phyloP scores from a whole-genome alignment of 768 basidiomycete genomes.

The Dioszegia hungarica region DNA sequence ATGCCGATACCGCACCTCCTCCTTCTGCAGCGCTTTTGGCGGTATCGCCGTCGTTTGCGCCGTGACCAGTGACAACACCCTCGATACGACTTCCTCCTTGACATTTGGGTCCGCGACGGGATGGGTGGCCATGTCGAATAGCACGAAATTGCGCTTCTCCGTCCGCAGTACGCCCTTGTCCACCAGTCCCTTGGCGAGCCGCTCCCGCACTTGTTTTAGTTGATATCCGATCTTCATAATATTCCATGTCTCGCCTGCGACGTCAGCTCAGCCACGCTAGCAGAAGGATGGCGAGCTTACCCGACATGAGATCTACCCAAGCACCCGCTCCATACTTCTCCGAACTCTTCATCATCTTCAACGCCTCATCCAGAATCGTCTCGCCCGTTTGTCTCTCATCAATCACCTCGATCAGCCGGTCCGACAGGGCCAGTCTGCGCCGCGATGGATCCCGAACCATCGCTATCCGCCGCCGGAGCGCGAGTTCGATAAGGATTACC shows the following conservation, averaged over 20 bases:
- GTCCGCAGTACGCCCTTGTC: slow-evolving; percentile 99
- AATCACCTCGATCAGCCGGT: slow-evolving; percentile 82
- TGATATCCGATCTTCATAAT: slow-evolving; percentile 99
- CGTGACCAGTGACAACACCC: slow-evolving; percentile 72
- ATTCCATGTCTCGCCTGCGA: slow-evolving; percentile 97
- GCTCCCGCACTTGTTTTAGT: slow-evolving; percentile 95
- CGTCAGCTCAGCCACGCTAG: slow-evolving; percentile 1
- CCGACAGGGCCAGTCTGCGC: slow-evolving; percentile 66
- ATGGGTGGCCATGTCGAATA: slow-evolving; percentile 99
- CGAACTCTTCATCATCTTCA: slow-evolving; percentile 83
- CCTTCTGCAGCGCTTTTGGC: slow-evolving; percentile 63
- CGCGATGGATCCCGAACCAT: slow-evolving; percentile 79
- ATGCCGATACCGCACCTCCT: slow-evolving; percentile 73
- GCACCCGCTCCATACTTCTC: slow-evolving; percentile 78
- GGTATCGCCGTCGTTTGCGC: slow-evolving; percentile 77
- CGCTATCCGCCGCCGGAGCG: slow-evolving; percentile 87
- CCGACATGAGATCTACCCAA: slow-evolving; percentile 93
- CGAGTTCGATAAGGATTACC: slow-evolving; percentile 94
- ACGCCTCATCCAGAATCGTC: slow-evolving; percentile 89
- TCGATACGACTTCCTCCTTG: slow-evolving; percentile 76
- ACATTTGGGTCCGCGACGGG: slow-evolving; percentile 88
- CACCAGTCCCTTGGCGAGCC: slow-evolving; percentile 91
- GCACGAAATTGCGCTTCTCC: slow-evolving; percentile 95
- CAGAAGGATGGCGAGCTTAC: slow-evolving; percentile 55
- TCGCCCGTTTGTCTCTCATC: slow-evolving; percentile 91